Conservation (phyloP, 257 asterid genomes). For the Solanum gracilifrons region DNA sequence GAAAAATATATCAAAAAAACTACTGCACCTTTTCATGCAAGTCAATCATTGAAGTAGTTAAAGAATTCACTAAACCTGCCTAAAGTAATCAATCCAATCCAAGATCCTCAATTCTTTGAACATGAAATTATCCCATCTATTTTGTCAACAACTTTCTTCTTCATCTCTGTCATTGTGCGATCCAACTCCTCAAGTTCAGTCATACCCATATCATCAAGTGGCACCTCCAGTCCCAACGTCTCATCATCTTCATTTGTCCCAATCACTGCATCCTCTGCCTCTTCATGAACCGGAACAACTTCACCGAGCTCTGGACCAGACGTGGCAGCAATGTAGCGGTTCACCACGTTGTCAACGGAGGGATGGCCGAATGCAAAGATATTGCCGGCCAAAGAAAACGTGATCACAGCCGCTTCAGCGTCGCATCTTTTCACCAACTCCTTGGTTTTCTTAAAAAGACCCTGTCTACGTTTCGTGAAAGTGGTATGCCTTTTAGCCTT, state of each 20-base stretch:
- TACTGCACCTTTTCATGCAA: not conserved
- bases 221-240: not conserved
- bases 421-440: conserved; percentile 9
- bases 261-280: not conserved
- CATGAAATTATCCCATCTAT: not conserved
- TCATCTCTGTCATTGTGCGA: conserved; percentile 1
- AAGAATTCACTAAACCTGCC: not conserved
- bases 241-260: not conserved
- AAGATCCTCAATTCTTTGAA: not conserved
- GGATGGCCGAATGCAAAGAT: conserved; percentile 25
- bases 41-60: not conserved
- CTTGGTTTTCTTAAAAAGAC: conserved; percentile 27
- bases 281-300: not conserved
- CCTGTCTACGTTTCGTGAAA: conserved; percentile 43
- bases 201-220: not conserved
- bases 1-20: not conserved
- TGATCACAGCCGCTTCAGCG: conserved; percentile 18
- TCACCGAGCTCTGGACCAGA: not conserved
- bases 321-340: conserved; percentile 9
- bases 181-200: conserved; percentile 12
- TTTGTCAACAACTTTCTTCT: conserved; percentile 8
- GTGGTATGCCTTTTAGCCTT: conserved; percentile 31
- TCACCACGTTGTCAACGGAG: conserved; percentile 6
- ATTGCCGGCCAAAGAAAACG: conserved; percentile 32
- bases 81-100: not conserved